Evolutionary conservation across 306 rosid genomes (phyloP).

Genomic region (Sindora glabra): DNA sequence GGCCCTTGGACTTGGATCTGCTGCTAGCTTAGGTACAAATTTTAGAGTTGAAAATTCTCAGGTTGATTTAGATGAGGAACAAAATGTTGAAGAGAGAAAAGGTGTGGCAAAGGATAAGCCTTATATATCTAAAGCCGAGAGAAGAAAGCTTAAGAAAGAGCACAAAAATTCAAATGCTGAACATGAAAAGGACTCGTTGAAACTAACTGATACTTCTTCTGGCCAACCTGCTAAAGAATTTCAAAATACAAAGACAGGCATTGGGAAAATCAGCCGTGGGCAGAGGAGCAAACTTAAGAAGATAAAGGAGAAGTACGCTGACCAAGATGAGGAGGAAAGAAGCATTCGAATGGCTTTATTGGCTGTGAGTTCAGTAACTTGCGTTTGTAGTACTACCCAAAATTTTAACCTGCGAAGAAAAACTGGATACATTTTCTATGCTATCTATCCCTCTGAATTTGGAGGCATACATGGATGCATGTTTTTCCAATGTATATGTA

Average conservation of each 20-base stretch:
- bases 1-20: constrained; percentile 89
- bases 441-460: neutral
- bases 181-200: constrained; percentile 30
- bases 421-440: neutral
- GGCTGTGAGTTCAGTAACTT: constrained; percentile 66
- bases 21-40: constrained; percentile 38
- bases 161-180: constrained; percentile 44
- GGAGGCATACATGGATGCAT: neutral
- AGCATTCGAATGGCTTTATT: constrained; percentile 87
- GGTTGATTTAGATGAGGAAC: constrained; percentile 34
- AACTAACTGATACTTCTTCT: constrained; percentile 27
- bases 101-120: constrained; percentile 68
- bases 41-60: constrained; percentile 41
- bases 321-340: constrained; percentile 98
- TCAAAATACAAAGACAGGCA: constrained; percentile 39
- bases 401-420: neutral
- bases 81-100: constrained; percentile 42
- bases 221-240: constrained; percentile 41
- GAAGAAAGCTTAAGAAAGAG: constrained; percentile 85
- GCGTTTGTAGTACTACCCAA: neutral
- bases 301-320: constrained; percentile 91
- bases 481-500: neutral
- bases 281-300: constrained; percentile 83
- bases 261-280: constrained; percentile 76
- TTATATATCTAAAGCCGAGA: constrained; percentile 82